Conservation (phyloP, 2,329 filamentous ascomycete genomes). For the Hymenotorrendiella dingleyae region DNA sequence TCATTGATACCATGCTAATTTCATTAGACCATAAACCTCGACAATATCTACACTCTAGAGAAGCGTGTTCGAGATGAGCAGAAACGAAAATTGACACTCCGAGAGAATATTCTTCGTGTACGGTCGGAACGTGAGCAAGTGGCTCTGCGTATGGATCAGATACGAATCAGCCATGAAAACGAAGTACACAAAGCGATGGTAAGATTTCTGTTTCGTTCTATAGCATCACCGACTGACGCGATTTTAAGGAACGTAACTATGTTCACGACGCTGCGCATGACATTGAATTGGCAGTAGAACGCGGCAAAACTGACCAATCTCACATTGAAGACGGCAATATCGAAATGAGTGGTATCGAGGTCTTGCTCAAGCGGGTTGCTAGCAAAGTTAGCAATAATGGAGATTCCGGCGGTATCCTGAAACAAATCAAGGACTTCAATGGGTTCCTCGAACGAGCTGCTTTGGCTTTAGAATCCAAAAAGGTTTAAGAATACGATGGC, state of each 20-base stretch:
- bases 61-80: slow-evolving; percentile 53
- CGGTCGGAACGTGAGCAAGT: slow-evolving; percentile 56
- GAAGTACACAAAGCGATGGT: too few species aligned
- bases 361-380: slow-evolving; percentile 49
- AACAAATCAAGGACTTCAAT: slow-evolving; percentile 56
- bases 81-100: slow-evolving; percentile 48
- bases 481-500: slow-evolving; percentile 15
- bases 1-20: not conserved
- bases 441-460: slow-evolving; percentile 57
- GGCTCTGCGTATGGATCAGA: slow-evolving; percentile 55
- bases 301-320: slow-evolving; percentile 43
- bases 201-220: too few species aligned
- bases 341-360: slow-evolving; percentile 51
- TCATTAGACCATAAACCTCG: slow-evolving; percentile 53
- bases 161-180: slow-evolving; percentile 53
- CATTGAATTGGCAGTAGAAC: slow-evolving; percentile 51
- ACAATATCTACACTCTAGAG: slow-evolving; percentile 50
- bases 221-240: too few species aligned
- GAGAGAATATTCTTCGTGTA: slow-evolving; percentile 55
- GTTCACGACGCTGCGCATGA: slow-evolving; percentile 59
- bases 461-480: slow-evolving; percentile 43
- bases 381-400: slow-evolving; percentile 46
- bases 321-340: slow-evolving; percentile 42
- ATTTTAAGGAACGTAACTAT: too few species aligned
- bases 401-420: slow-evolving; percentile 46